Evolutionary conservation across 805 yeast species (phyloP).

Genomic region (Candida qinlingensis): DNA sequence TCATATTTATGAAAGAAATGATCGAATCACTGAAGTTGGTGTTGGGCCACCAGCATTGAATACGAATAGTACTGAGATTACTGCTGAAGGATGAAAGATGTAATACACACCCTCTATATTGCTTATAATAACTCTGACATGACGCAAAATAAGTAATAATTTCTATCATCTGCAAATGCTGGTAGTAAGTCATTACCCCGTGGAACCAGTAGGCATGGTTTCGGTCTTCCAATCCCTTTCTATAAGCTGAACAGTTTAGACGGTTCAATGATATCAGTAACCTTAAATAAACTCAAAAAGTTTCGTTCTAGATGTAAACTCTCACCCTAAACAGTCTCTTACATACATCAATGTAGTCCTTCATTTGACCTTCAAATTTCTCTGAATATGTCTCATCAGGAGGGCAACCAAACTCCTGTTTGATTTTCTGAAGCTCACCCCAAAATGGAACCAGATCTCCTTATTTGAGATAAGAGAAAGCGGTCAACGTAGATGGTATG

Average conservation of each 20-base stretch:
- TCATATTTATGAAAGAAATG: slow-evolving; percentile 2
- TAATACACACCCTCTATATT: background rate
- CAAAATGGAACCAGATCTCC: slow-evolving; percentile 3
- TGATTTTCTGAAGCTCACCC: slow-evolving; percentile 1
- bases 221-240: background rate
- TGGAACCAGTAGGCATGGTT: background rate
- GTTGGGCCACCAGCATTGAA: slow-evolving; percentile 1
- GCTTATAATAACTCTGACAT: slow-evolving; percentile 1
- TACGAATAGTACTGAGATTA: background rate
- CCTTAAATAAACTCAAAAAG: background rate
- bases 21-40: slow-evolving; percentile 4
- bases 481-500: background rate
- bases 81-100: background rate
- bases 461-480: slow-evolving; percentile 1
- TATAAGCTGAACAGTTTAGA: background rate
- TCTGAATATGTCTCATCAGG: background rate
- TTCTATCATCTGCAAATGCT: background rate
- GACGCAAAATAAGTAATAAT: slow-evolving; percentile 2
- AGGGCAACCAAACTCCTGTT: background rate
- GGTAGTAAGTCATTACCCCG: background rate
- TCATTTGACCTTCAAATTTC: background rate
- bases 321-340: slow-evolving; percentile 2
- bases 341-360: background rate
- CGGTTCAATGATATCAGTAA: background rate
- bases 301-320: slow-evolving; percentile 1